Percentiles rank a stretch among this genome's conserved stretches.
Conservation (phyloP, 768 basidiomycete genomes). For the Agrocybe chaxingu region DNA sequence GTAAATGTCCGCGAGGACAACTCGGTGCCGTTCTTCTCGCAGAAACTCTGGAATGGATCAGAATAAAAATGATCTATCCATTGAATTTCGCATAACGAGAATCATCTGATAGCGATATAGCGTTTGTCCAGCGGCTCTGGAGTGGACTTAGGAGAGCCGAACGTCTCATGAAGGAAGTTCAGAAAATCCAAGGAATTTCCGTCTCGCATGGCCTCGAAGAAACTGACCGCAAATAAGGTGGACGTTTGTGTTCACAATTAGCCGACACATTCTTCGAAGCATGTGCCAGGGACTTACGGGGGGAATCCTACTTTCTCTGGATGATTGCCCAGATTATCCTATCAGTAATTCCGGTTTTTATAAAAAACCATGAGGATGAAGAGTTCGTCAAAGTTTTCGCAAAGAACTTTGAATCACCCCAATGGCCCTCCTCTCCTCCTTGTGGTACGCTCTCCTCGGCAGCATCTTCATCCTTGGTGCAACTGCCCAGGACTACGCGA, state of each 20-base stretch:
- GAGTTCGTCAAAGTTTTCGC: neutral
- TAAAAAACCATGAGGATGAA: neutral
- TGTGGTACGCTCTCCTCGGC: slow-evolving; percentile 1
- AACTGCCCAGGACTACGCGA: slow-evolving; percentile 4
- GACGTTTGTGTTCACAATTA: neutral
- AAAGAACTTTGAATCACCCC: neutral
- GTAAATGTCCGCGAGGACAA: too few relatives aligned
- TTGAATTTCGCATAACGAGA: too few relatives aligned
- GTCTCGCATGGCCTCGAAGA: neutral
- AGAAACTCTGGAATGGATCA: too few relatives aligned
- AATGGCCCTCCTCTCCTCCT: slow-evolving; percentile 3
- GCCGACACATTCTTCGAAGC: neutral
- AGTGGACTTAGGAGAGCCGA: neutral
- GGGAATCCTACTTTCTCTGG: too few relatives aligned
- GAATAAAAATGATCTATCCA: too few relatives aligned
- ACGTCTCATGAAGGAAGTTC: neutral
- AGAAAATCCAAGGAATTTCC: neutral
- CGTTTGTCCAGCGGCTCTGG: neutral
- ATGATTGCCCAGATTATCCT: too few relatives aligned
- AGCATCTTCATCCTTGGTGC: slow-evolving; percentile 3
- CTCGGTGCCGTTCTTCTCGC: too few relatives aligned
- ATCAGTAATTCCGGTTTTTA: neutral
- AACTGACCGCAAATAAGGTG: slow-evolving; percentile 5
- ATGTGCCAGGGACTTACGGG: too few relatives aligned
- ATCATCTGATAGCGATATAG: neutral